Conservation (phyloP, 495 filamentous ascomycete genomes). For the Diplogelasinospora grovesii region DNA sequence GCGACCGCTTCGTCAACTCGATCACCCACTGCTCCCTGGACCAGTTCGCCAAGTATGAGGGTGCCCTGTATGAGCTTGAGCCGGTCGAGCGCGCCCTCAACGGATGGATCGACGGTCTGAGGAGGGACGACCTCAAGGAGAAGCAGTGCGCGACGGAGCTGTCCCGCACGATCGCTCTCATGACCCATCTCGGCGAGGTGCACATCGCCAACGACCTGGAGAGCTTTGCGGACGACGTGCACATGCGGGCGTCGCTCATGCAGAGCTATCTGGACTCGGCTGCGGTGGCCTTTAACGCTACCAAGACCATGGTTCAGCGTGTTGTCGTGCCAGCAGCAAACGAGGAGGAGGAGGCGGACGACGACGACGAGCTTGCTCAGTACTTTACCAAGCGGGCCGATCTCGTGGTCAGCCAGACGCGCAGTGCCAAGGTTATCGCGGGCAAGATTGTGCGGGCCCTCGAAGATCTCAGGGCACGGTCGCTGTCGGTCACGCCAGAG, state of each 20-base stretch:
- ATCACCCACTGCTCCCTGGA: conserved; percentile 70
- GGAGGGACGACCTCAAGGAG: conserved; percentile 81
- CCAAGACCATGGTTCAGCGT: conserved; percentile 58
- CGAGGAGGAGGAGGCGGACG: conserved; percentile 45
- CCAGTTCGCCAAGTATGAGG: conserved; percentile 67
- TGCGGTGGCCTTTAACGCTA: conserved; percentile 57
- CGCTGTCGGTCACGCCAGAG: conserved; percentile 62
- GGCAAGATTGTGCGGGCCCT: conserved; percentile 71
- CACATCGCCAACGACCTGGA: conserved; percentile 67
- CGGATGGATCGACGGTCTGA: conserved; percentile 76
- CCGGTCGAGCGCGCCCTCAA: conserved; percentile 88
- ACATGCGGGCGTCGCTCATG: conserved; percentile 64
- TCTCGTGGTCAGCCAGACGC: conserved; percentile 61
- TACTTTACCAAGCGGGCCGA: conserved; percentile 69
- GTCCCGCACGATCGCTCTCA: conserved; percentile 74
- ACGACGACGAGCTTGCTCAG: conserved; percentile 58
- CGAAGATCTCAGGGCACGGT: conserved; percentile 70
- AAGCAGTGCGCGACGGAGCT: conserved; percentile 73
- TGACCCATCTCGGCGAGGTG: conserved; percentile 76
- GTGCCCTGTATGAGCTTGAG: conserved; percentile 79
- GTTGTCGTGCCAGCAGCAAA: conserved; percentile 48
- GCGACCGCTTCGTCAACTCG: conserved; percentile 72
- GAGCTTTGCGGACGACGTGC: conserved; percentile 71
- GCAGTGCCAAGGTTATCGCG: conserved; percentile 78
- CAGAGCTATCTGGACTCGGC: conserved; percentile 78